Base-by-base conservation (phyloP, 352 stramenopile species). In the Phytophthora ohioensis region DNA sequence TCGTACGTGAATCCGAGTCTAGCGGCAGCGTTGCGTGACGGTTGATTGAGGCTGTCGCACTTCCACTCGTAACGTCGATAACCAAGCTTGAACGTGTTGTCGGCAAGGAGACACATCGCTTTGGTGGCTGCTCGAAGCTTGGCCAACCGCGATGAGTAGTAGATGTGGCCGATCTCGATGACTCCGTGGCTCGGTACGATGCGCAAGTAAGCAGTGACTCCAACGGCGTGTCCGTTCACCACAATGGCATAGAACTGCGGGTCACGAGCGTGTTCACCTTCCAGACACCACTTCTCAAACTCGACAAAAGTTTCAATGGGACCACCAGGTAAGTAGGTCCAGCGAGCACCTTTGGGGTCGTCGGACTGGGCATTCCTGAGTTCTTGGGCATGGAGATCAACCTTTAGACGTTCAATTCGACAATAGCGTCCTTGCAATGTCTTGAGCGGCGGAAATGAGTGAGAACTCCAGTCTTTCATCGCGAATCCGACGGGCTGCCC, bases 11-110 rank as follows among this genome's bases (percentile, higher is more conserved):
- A 74, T 15, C 67, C 59, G 34, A 53, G 32, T 8, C 67, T 38
- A 30, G 53, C 21, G 6, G 59, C 59, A 27, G 67, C 58, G 49
- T 27, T 30, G 4, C 67, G 36, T 6, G 67, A 70, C 0, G 53
- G 52, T 9, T 57, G 42, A 39, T 74, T 69, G 59, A 43, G 47
- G 31, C 51, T 68, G 36, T 73, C 65, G 4, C 65, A 68, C 27
- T 73, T 68, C 65, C 65, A 74, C 32, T 74, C 67, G 8, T 48
- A 69, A 3, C 67, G 59, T 1, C 67, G 59, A 21, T 74, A 74
- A 8, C 60, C 53, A 8, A 74, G 67, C 13, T 66, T 5, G 21
- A 74, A 74, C 10, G 53, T 59, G n/a, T 65, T 74, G 4, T 46
- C 27, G 1, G 53, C 53, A 1, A 74, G 35, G 5, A 74, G 67